Base-by-base conservation (phyloP, 768 basidiomycete genomes). In the Podaxis sp. region DNA sequence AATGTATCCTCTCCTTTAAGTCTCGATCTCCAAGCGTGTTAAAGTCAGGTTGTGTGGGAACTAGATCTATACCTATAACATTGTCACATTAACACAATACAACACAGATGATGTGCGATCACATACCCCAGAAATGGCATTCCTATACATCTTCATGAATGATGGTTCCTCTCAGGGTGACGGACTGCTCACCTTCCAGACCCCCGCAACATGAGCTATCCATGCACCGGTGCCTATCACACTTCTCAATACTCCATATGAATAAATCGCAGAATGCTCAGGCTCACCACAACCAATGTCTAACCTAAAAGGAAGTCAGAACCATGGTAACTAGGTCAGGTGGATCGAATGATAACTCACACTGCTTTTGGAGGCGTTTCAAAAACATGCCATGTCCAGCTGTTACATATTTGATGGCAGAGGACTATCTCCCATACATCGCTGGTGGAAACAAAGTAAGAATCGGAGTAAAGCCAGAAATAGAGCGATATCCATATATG, bases 241-340 rank as follows among this genome's bases (percentile, higher is more conserved):
- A 12, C 17, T 24, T 7, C 9, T 63, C 12, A 63, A 33, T 30
- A 39, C 30, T 49, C 33, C 36, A 39, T 26, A 17, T 36, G 33
- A 19, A 30, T 40, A 30, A 55, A 42, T 28, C 46, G 26, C 24
- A 44, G 39, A 3, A 52, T 46, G 7, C 33, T 42, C n/a, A 26
- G 8, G 76, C 83, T 69, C 66, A 87, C 88, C 90, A 68, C 89
- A 91, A 9, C 89, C 90, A 51, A 92, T 74, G 67, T 92, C 90
- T 30, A 92, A 76, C 38, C 88, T 86, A 67, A 44, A 66, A 68
- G 54, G 53, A 39, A 15, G 33, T 19, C 40, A 60, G 15, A 28
- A 49, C 52, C 28, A 33, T 58, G 44, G 62, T 42, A 39, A 33
- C 39, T 39, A 33, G 28, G 48, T 26, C 7, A 63, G 64, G 44